Evolutionary conservation across 2,329 filamentous ascomycete genomes (phyloP), one percentile per base, ranked within the genome.

Genomic region (Alternaria longipes): DNA sequence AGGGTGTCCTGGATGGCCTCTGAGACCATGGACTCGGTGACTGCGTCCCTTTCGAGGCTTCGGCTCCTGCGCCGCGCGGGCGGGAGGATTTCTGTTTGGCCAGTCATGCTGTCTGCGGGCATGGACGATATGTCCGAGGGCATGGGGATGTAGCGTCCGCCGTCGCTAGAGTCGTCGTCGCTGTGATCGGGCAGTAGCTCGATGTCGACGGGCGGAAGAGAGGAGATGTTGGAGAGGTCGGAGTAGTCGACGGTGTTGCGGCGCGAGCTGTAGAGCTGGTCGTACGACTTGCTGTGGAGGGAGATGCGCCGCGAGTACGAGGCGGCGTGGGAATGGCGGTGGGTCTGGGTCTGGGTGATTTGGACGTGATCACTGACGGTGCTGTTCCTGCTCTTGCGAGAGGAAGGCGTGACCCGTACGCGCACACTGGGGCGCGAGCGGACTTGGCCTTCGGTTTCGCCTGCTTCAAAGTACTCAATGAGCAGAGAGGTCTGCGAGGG

Each of bases 401-500:
- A 82, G 24, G 85, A 85, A 14, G 94, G 94, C 14, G 92, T 96
- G 64, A 97, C 86, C 69, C 89, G 87, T 55, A 92, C 90, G 69
- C 90, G 83, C 55, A 97, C 92, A 77, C 93, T 97, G 12, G 94
- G 93, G 70, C 91, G 89, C 71, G 91, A 90, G 70, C 88, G 86
- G 34, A 84, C 82, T 73, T 81, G 84, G 73, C 80, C 84, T 70
- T 84, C 84, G 58, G 86, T 82, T 78, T 92, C 94, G 65, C 90
- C 88, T 68, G 89, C 91, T 81, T 97, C 94, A 74, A 96, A 97
- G 80, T 97, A 97, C 81, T 97, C 94, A 73, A 97, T 97, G 72
- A 97, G 84, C 68, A 97, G 85, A 58, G 92, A 96, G 38, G 94
- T 97, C 82, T 97, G 93, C 46, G 92, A 97, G 74, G 82, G 79